Base-by-base conservation (phyloP, 495 filamentous ascomycete species). In the Apiosordaria backusii region DNA sequence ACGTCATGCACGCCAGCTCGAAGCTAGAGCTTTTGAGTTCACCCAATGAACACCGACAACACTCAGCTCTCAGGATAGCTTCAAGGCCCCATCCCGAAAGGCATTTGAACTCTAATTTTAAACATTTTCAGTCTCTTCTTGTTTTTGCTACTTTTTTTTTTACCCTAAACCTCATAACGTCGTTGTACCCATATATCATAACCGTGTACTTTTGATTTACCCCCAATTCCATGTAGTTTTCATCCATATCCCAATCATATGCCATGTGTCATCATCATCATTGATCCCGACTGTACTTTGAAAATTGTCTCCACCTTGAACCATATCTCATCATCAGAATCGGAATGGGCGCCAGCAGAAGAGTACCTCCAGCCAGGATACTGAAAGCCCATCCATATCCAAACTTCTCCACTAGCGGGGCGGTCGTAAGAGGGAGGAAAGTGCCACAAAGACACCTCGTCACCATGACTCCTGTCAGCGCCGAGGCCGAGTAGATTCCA, bases 391-490 rank as follows among this genome's bases (percentile, higher is more conserved):
- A 77, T 0, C 84, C 84, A 65, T 82, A 84, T 15, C 84, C 85
- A 26, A 83, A 73, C 21, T 29, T 67, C 4, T 76, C 71, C 1
- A 78, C 71, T 23, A 88, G 68, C 6, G 83, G 82, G 2, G 67
- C 75, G 9, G 80, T 74, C 1, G 79, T 71, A 60, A 87, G 73
- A 1, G 85, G 85, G 45, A 88, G 60, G 23, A 87, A 77, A 0
- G 85, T 86, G 22, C 82, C 78, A 69, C 79, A 80, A 4, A 88
- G 71, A 67, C 84, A 87, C 27, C 85, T 73, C 22, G 76, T 74
- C 24, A 88, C 81, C 45, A 87, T 82, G 25, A 85, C 72, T 0
- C 80, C 80, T 1, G 85, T 87, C 79, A 86, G 78, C 2, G 85
- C 85, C 18, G 80, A 84, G 0, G 85, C 85, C 5, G 82, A 78